A percentile compares a stretch with the other conserved stretches of the same genome.
phyloP scores from a whole-genome alignment of 345 rosid species.

The Xanthoceras sorbifolium region DNA sequence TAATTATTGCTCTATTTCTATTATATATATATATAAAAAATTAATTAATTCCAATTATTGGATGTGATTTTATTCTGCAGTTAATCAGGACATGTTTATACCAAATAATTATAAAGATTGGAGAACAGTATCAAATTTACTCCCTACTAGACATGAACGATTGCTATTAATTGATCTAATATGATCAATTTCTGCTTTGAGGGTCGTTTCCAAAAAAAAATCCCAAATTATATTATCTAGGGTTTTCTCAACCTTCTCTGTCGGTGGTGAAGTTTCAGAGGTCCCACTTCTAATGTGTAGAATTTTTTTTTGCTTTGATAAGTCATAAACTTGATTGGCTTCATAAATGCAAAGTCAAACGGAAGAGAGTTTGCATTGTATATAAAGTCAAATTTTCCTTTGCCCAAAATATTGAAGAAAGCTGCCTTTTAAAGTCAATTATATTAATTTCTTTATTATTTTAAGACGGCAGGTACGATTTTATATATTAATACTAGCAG shows the following conservation, averaged over 20 bases:
- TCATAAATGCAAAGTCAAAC: slow-evolving; percentile 19
- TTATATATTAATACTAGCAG: not conserved
- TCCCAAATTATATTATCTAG: not conserved
- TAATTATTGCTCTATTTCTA: too few relatives aligned
- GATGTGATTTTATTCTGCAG: not conserved
- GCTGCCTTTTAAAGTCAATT: not conserved
- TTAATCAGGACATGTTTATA: not conserved
- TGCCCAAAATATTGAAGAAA: not conserved
- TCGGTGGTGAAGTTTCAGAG: slow-evolving; percentile 8
- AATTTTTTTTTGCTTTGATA: slow-evolving; percentile 14
- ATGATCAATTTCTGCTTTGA: not conserved
- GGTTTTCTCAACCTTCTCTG: not conserved
- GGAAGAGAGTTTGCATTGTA: not conserved
- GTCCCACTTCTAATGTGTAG: not conserved
- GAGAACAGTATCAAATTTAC: slow-evolving; percentile 1
- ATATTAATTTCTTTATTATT: not conserved
- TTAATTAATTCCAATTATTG: not conserved
- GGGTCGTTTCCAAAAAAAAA: not conserved
- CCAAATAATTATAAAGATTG: slow-evolving; percentile 13
- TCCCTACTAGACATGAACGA: not conserved
- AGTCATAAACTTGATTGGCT: not conserved
- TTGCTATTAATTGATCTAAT: not conserved
- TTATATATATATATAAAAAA: too few relatives aligned
- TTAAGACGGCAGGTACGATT: too few relatives aligned
- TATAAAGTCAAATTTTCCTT: slow-evolving; percentile 1